Base-by-base conservation (phyloP, 495 filamentous ascomycete genomes). In the Geoglossum glabrum region DNA sequence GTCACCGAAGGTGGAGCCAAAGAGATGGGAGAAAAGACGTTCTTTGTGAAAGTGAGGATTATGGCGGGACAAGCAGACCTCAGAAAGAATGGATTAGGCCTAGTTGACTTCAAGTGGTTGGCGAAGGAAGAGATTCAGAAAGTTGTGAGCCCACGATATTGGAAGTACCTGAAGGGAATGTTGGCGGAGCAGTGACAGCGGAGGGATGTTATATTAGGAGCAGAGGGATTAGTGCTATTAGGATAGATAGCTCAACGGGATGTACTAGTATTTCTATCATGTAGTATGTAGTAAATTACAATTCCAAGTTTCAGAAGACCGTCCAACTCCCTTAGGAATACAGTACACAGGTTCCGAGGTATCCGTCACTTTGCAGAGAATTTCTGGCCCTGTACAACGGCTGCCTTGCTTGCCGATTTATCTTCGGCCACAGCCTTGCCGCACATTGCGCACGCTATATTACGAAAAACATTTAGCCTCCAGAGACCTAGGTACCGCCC, bases 31-130 rank as follows among this genome's bases (percentile, higher is more conserved):
- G 80, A 84, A 64, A 97, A 95, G 76, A 77, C 80, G 21, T 99
- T 97, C 73, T 96, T 93, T 75, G 79, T 96, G 75, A 97, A 96
- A 74, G 83, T 79, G 10, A 76, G 93, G 45, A 97, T 99, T 66
- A 84, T 97, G 85, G 86, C 87, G 45, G 92, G 92, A n/a, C 90
- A 96, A 72, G 87, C 82, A 4, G 79, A 95, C 69, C 69, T 97
- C 56, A 72, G 71, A 50, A 73, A 69, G 54, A 97, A 95, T 70
- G 72, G 71, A 61, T 74, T 85, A 51, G 83, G 82, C 21, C 66
- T 92, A 26, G 70, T 74, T 45, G 90, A 96, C 65, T 99, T 88
- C 71, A 80, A 85, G 70, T 99, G 92, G 92, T 70, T 96, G 61
- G 80, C 85, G 17, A 88, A 83, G 70, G 87, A 95, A 57, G 92